Evolutionary conservation across 2,329 filamentous ascomycete genomes (phyloP).

Genomic region (Pseudocercospora musae): DNA sequence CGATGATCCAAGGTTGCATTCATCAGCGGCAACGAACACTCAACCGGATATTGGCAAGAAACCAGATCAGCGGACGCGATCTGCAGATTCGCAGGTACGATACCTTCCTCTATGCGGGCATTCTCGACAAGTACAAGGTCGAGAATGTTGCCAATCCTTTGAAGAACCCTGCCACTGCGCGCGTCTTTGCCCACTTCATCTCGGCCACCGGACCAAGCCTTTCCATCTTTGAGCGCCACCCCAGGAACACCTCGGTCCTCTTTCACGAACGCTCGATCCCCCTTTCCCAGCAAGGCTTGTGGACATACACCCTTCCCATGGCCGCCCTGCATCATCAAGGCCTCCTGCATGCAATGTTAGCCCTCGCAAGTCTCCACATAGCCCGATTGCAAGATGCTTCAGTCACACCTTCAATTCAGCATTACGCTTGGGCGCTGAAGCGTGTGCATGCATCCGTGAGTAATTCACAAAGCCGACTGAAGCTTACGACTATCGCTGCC

Average conservation of each 20-base stretch:
- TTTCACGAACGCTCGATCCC: conserved; percentile 61
- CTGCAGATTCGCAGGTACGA: conserved; percentile 41
- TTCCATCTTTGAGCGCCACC: conserved; percentile 82
- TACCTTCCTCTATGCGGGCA: conserved; percentile 46
- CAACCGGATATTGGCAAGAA: conserved; percentile 27
- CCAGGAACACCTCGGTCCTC: conserved; percentile 66
- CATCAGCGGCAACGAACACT: conserved; percentile 25
- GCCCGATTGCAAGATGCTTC: conserved; percentile 73
- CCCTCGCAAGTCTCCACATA: conserved; percentile 81
- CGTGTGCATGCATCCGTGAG: conserved; percentile 73
- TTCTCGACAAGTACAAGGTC: conserved; percentile 45
- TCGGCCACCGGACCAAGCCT: conserved; percentile 82
- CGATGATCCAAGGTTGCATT: conserved; percentile 13
- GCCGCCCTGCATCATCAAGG: conserved; percentile 82
- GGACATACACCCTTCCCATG: conserved; percentile 76
- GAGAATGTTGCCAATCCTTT: conserved; percentile 60
- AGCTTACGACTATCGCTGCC: conserved; percentile 81
- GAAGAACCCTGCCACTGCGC: conserved; percentile 73
- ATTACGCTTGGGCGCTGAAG: conserved; percentile 83
- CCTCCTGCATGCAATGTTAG: conserved; percentile 85
- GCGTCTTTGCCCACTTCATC: conserved; percentile 88
- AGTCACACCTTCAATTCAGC: conserved; percentile 77
- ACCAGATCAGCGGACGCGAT: conserved; percentile 29
- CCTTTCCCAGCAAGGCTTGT: conserved; percentile 58
- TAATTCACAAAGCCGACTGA: conserved; percentile 64